Base-by-base conservation (phyloP, 306 rosid species). In the Castanospermum australe region DNA sequence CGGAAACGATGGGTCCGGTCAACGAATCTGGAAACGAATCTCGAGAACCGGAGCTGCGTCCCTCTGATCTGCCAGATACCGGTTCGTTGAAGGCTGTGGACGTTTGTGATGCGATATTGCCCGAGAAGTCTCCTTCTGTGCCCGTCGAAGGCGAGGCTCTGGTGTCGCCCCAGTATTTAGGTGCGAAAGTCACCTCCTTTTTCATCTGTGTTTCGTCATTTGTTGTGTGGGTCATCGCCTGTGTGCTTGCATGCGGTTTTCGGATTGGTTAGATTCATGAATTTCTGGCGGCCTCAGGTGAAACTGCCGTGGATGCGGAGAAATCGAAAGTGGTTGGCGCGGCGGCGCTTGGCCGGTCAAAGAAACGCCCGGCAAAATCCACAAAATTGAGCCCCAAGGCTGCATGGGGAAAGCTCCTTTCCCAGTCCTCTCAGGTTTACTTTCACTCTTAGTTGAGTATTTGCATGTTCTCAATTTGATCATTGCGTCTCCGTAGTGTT, bases 331-430 rank as follows among this genome's bases (percentile, higher is more conserved):
- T 71, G 50, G 86, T 71, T 14, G 86, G 64, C 8, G 35, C 76
- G 5, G 60, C 76, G 18, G 69, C 64, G 48, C 12, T 75, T 68
- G 70, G 79, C 48, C 75, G 90, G 73, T 17, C 63, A 2, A 90
- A 89, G 90, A 92, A 88, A 79, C 91, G 96, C 30, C 21, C 88
- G 0, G 61, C 44, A 45, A 89, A 80, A 83, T 17, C 73, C 68
- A 38, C 78, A 1, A 88, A 85, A 61, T 65, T 78, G 1, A 69
- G 50, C 71, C 84, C 85, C 41, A 89, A 89, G 78, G 66, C 61
- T 64, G 86, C 87, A 2, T 94, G 98, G 98, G 98, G 93, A 71
- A 92, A 86, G 84, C 97, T 94, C 64, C 85, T 94, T 59, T 94
- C 97, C 51, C 97, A 94, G 89, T 87, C 57, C 83, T 79, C 94